Percentiles rank a stretch among this genome's conserved stretches.
These are phyloP conservation scores for Echinochloa phyllopogon DNA, from an alignment of 176 grass and related monocot species.

Conservation along the genomic window DNA sequence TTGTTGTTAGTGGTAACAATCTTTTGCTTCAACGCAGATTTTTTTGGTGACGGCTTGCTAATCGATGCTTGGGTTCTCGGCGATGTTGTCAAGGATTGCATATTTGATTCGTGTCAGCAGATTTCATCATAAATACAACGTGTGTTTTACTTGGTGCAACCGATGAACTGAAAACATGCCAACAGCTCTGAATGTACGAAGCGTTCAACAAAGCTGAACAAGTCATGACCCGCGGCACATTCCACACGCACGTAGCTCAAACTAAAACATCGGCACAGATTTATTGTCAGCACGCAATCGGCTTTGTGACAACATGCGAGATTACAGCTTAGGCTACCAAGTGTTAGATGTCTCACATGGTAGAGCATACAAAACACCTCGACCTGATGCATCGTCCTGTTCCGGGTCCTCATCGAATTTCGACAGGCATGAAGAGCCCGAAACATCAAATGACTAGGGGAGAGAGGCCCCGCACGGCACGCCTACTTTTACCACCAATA, in stretches of 20 bases:
- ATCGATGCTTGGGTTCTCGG: too few species aligned
- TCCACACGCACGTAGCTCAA: too few species aligned
- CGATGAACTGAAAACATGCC: not conserved
- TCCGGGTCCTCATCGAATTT: not conserved
- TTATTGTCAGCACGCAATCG: not conserved
- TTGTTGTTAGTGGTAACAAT: not conserved
- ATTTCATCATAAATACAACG: not conserved
- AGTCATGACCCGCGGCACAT: not conserved
- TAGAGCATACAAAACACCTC: not conserved
- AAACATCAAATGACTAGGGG: not conserved
- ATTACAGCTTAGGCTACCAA: not conserved
- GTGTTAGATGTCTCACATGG: not conserved
- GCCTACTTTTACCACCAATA: not conserved
- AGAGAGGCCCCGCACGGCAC: not conserved
- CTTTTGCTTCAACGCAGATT: not conserved
- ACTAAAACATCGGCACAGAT: not conserved
- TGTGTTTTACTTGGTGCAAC: not conserved
- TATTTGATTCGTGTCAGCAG: not conserved
- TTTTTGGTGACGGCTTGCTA: too few species aligned
- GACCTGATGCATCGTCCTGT: not conserved
- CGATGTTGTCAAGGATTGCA: too few species aligned
- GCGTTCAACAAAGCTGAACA: not conserved
- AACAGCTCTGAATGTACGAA: not conserved
- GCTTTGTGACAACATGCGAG: not conserved
- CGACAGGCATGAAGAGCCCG: not conserved